Evolutionary conservation across 2,329 filamentous ascomycete species (phyloP).

Genomic region (Boeremia exigua): DNA sequence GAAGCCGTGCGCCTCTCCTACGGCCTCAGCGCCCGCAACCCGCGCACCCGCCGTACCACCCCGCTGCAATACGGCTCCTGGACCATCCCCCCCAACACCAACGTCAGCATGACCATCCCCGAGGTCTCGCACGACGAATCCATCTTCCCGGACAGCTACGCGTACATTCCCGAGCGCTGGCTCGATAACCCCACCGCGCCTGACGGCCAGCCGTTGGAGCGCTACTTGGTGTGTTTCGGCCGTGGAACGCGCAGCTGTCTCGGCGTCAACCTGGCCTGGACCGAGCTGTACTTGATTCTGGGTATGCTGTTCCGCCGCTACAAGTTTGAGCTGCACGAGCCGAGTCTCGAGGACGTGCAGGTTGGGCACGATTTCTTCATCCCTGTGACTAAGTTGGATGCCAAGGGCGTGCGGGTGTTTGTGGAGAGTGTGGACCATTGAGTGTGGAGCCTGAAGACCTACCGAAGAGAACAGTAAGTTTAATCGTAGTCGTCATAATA

Average conservation of each 20-base stretch:
- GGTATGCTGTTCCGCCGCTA: conserved; percentile 44
- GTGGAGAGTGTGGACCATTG: conserved; percentile 22
- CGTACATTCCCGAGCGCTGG: conserved; percentile 53
- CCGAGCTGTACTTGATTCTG: conserved; percentile 42
- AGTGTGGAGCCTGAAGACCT: not conserved
- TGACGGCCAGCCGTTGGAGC: conserved; percentile 44
- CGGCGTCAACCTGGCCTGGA: conserved; percentile 49
- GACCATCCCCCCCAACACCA: conserved; percentile 44
- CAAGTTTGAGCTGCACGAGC: conserved; percentile 40
- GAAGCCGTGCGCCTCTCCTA: conserved; percentile 48
- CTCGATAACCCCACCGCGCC: conserved; percentile 36
- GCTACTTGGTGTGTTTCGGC: conserved; percentile 51
- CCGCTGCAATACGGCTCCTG: conserved; percentile 35
- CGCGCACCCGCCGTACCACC: conserved; percentile 36
- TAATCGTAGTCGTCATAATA: too few species aligned
- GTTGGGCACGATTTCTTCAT: conserved; percentile 50
- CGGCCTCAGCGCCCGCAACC: conserved; percentile 48
- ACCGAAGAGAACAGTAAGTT: too few species aligned
- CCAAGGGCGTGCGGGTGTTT: conserved; percentile 46
- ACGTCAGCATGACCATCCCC: conserved; percentile 47
- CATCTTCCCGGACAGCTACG: conserved; percentile 46
- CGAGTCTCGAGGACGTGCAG: conserved; percentile 38
- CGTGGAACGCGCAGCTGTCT: conserved; percentile 52
- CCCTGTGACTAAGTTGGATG: conserved; percentile 39
- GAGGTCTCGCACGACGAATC: conserved; percentile 44